Evolutionary conservation across 495 filamentous ascomycete genomes (phyloP).

Genomic region (Neurospora tetrasperma): DNA sequence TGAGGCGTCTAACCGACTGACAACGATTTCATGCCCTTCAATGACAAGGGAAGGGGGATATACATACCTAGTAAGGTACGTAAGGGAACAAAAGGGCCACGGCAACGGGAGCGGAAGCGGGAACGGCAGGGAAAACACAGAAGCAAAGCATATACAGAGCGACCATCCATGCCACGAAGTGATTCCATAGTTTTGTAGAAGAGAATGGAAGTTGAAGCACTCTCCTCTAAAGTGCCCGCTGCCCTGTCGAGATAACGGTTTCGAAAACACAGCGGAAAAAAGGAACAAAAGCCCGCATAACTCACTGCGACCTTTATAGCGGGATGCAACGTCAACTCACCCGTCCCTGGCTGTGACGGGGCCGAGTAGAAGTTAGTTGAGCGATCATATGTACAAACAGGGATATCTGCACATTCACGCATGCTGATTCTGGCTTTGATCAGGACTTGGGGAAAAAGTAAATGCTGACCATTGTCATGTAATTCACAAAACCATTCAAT

Average conservation of each 20-base stretch:
- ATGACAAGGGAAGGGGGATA: background rate
- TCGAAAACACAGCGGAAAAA: background rate
- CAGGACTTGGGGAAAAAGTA: background rate
- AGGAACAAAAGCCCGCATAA: background rate
- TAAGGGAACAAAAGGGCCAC: background rate
- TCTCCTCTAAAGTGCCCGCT: background rate
- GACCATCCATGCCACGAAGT: background rate
- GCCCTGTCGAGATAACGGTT: background rate
- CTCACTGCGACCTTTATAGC: background rate
- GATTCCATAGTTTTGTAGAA: background rate
- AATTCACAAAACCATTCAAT: background rate
- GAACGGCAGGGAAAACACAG: background rate
- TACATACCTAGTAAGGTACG: background rate
- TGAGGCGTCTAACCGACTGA: background rate
- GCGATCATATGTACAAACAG: background rate
- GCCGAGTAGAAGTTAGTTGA: background rate
- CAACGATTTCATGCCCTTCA: background rate
- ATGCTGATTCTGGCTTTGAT: background rate
- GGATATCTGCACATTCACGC: background rate
- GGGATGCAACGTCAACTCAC: background rate
- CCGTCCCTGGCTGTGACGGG: background rate
- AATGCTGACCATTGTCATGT: background rate
- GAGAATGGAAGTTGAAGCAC: no score
- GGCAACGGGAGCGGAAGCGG: background rate
- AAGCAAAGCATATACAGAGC: background rate